A percentile compares a stretch with the other conserved stretches of the same genome.
Conservation (phyloP, 805 yeast genomes). For the Candida xyloterini region DNA sequence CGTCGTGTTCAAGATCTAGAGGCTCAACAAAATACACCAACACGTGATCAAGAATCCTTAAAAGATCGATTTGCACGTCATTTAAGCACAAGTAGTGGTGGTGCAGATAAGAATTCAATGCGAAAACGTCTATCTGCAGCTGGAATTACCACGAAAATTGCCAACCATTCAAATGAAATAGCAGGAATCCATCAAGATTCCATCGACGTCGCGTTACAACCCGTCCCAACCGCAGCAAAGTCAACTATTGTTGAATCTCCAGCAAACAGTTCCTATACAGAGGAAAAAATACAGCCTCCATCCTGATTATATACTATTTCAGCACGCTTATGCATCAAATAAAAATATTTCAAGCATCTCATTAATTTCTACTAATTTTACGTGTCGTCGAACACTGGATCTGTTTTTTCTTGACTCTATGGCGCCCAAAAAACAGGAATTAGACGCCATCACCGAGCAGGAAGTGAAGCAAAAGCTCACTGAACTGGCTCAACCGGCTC, state of each 20-base stretch:
- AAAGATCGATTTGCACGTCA: constrained; percentile 25
- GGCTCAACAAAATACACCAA: constrained; percentile 10
- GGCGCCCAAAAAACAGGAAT: constrained; percentile 6
- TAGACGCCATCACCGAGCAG: constrained; percentile 25
- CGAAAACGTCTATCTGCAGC: constrained; percentile 34
- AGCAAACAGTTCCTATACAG: constrained; percentile 1
- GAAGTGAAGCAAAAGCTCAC: constrained; percentile 31
- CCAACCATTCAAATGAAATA: constrained; percentile 40
- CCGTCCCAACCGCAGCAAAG: neutral
- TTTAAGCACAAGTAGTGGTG: constrained; percentile 31
- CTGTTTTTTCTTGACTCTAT: constrained; percentile 5
- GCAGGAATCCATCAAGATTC: constrained; percentile 40
- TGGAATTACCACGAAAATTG: constrained; percentile 41
- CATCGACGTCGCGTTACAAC: constrained; percentile 12
- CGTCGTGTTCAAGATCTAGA: constrained; percentile 25
- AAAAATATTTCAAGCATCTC: neutral
- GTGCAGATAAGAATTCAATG: constrained; percentile 31
- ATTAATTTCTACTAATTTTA: constrained; percentile 7
- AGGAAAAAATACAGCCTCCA: neutral
- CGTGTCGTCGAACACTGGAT: constrained; percentile 8
- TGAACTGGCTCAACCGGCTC: constrained; percentile 25
- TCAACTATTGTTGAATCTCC: neutral
- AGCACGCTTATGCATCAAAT: constrained; percentile 1
- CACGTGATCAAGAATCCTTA: constrained; percentile 1
- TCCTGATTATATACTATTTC: neutral